Percentiles rank a stretch among this genome's conserved stretches.
These are phyloP conservation scores for Stephanodiscus triporus DNA, from an alignment of 108 stramenopile species.

Conservation along the genomic window DNA sequence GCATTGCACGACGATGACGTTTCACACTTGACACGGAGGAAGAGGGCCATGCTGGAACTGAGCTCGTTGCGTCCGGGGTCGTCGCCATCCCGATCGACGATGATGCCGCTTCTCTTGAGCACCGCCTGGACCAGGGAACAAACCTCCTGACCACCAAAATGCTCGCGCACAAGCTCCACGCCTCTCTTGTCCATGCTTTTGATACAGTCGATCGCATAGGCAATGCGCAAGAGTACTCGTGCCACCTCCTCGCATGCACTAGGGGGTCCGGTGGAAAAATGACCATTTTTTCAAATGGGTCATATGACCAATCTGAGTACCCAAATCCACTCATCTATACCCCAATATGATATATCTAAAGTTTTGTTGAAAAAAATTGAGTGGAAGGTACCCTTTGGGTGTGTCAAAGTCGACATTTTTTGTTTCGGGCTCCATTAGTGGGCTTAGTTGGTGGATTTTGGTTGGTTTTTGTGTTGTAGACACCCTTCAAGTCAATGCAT, in stretches of 20 bases:
- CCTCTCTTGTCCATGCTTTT: constrained; percentile 6
- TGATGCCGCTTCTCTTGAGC: constrained; percentile 36
- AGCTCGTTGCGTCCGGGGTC: constrained; percentile 1
- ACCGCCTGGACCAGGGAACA: constrained; percentile 36
- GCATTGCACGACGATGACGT: constrained; percentile 45
- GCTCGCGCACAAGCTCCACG: constrained; percentile 40
- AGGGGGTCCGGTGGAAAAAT: too few species aligned
- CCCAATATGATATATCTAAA: too few species aligned
- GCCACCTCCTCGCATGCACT: constrained; percentile 41
- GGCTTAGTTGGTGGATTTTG: too few species aligned
- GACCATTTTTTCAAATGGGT: too few species aligned
- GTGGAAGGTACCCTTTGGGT: too few species aligned
- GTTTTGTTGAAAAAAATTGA: too few species aligned
- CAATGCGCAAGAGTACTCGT: constrained; percentile 30
- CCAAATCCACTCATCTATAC: too few species aligned
- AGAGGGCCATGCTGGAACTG: constrained; percentile 45
- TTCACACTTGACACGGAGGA: constrained; percentile 59
- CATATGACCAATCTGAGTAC: too few species aligned
- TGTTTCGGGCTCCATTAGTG: too few species aligned
- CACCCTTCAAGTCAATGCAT: too few species aligned
- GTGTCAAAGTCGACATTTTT: too few species aligned
- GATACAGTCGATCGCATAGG: constrained; percentile 34
- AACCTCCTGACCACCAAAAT: constrained; percentile 52
- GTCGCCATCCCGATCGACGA: not conserved
- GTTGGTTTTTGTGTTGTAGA: too few species aligned